Conservation (phyloP, 441 rosid species). For the Syzygium malaccense region DNA sequence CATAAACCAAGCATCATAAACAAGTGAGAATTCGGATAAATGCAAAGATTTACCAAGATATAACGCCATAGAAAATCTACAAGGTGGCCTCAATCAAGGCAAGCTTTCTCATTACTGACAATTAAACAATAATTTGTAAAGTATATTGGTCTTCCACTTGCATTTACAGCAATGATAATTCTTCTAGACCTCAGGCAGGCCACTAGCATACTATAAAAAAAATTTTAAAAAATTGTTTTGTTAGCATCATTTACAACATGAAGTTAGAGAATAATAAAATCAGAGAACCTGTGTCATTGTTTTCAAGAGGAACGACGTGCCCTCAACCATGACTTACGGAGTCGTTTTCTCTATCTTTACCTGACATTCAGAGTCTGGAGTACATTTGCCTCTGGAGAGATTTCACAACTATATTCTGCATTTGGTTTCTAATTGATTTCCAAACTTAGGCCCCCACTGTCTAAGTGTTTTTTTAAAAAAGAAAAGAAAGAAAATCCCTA, state of each 20-base stretch:
- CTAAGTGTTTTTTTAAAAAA: not conserved
- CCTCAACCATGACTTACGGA: not conserved
- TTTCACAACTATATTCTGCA: not conserved
- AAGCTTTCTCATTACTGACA: not conserved
- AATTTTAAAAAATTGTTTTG: not conserved
- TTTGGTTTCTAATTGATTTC: not conserved
- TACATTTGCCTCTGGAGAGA: not conserved
- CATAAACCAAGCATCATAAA: not conserved
- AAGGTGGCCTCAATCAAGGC: not conserved
- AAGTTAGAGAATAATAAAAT: not conserved
- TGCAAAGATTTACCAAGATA: not conserved
- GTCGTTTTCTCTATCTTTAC: not conserved
- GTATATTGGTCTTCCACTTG: not conserved
- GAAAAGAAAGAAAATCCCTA: not conserved
- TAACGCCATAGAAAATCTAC: not conserved
- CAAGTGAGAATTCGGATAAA: not conserved
- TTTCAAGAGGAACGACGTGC: not conserved
- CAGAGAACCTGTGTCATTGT: not conserved
- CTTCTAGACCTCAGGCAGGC: not conserved
- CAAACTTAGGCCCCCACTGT: not conserved
- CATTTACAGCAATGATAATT: not conserved
- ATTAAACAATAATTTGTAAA: not conserved
- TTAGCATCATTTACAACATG: not conserved
- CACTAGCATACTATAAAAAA: not conserved
- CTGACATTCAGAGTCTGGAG: not conserved